Percentiles rank a stretch among this genome's conserved stretches.
phyloP scores from a whole-genome alignment of 1,284 basidiomycete genomes.

The Trametes sp. region DNA sequence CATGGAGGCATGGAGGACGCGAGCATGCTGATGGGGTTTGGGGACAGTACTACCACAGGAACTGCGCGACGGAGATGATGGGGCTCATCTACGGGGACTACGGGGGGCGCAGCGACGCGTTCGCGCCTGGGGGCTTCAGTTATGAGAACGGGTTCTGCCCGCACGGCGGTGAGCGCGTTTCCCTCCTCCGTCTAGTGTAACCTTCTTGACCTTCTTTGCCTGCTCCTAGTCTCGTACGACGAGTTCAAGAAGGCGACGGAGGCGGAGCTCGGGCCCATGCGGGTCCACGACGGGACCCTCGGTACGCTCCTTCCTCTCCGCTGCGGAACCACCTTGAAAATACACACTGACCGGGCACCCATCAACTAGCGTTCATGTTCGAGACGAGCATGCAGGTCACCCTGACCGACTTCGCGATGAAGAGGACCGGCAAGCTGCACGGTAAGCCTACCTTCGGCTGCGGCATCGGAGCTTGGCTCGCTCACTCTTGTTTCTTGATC shows the following conservation, averaged over 20 bases:
- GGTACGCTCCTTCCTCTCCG: conserved; percentile 48
- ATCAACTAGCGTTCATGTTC: conserved; percentile 64
- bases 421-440: conserved; percentile 62
- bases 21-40: not conserved
- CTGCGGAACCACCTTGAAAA: too few relatives aligned
- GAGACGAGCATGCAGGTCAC: conserved; percentile 69
- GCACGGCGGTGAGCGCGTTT: conserved; percentile 54
- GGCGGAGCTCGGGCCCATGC: conserved; percentile 56
- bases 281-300: conserved; percentile 61
- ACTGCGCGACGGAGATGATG: conserved; percentile 68
- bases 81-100: conserved; percentile 66
- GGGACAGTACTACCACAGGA: conserved; percentile 68
- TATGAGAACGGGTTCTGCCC: conserved; percentile 70
- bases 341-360: too few relatives aligned
- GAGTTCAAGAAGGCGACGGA: conserved; percentile 63
- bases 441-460: too few relatives aligned
- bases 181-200: not conserved
- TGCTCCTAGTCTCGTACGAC: conserved; percentile 57
- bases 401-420: conserved; percentile 68
- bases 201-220: not conserved
- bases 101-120: conserved; percentile 66
- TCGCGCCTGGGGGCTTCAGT: conserved; percentile 64
- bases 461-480: not conserved
- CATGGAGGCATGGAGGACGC: too few relatives aligned
- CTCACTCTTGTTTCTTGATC: not conserved